Evolutionary conservation across 2,329 filamentous ascomycete species (phyloP).

Genomic region (Hortaea sp.): DNA sequence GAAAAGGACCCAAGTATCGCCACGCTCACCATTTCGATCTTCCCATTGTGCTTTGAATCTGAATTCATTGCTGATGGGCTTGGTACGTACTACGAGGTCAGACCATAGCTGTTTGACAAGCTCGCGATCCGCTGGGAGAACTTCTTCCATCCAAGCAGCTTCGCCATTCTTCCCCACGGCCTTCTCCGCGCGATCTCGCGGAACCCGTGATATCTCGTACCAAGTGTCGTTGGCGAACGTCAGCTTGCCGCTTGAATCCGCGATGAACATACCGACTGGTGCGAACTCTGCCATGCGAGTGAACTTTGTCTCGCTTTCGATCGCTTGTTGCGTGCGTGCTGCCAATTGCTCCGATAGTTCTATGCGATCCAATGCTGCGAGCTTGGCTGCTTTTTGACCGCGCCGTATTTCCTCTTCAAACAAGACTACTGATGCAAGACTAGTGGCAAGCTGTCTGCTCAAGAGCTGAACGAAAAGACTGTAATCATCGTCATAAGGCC

Average conservation of each 20-base stretch:
- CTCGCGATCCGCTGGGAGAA: constrained; percentile 55
- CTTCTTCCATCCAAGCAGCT: constrained; percentile 62
- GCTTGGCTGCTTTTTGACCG: constrained; percentile 60
- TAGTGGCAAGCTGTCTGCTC: constrained; percentile 66
- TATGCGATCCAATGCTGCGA: constrained; percentile 67
- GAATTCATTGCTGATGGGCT: constrained; percentile 61
- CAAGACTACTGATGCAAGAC: constrained; percentile 68
- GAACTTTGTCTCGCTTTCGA: constrained; percentile 63
- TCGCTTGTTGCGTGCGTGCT: constrained; percentile 47
- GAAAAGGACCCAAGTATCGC: constrained; percentile 69
- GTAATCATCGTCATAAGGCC: constrained; percentile 74
- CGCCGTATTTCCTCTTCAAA: constrained; percentile 75
- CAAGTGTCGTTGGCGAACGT: constrained; percentile 75
- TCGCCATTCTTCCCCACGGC: constrained; percentile 22
- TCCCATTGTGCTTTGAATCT: constrained; percentile 61
- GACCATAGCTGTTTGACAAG: constrained; percentile 53
- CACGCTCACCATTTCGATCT: constrained; percentile 46
- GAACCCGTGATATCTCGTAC: constrained; percentile 57
- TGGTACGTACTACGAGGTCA: constrained; percentile 50
- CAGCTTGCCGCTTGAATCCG: constrained; percentile 59
- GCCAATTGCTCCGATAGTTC: constrained; percentile 67
- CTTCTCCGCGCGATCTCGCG: constrained; percentile 39
- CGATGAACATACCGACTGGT: constrained; percentile 77
- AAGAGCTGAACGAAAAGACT: constrained; percentile 66
- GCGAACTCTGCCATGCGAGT: constrained; percentile 77